Evolutionary conservation across 257 asterid species (phyloP), one percentile per base, ranked within the genome.

Genomic region (Penstemon newberryi): DNA sequence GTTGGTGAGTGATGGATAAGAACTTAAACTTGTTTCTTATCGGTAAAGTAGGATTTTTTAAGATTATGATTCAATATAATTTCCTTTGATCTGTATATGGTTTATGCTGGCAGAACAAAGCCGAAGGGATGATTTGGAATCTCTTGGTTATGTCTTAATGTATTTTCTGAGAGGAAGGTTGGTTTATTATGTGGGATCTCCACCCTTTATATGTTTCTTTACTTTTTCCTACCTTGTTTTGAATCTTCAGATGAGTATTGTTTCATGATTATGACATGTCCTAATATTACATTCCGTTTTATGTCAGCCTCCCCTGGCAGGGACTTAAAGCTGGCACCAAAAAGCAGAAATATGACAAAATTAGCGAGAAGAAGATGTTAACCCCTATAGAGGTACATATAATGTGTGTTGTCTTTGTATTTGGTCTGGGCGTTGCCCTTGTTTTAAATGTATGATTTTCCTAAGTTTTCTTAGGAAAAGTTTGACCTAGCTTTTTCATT

Each of bases 151-250:
- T 79, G 93, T 92, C 77, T 95, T 92, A 53, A 87, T 92, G 96
- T 92, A 92, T 81, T 92, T 92, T 75, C 87, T 92, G 74, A 86
- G 98, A 82, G 98, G 98, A 86, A 89, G 98, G 98, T 90, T 78
- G 84, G 95, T 86, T 72, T n/a, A 67, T 49, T 72, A 37, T 77
- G 13, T 47, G 52, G 70, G 56, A 42, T 8, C 67, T 51, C 57
- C 47, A 5, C 72, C 50, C 67, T 72, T 73, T 66, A 47, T 56
- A 37, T 63, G 41, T 54, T n/a, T 19, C 12, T 8, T 51, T 55
- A 13, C 33, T 49, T 78, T 66, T 41, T 41, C 53, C 66, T 65
- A 10, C 73, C 71, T 49, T 49, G 37, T n/a, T 63, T 65, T 25
- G 39, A 46, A 40, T 46, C 15, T 52, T 63, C n/a, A 18, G 56